Base-by-base conservation (phyloP, 306 rosid genomes). In the Myrica gale region DNA sequence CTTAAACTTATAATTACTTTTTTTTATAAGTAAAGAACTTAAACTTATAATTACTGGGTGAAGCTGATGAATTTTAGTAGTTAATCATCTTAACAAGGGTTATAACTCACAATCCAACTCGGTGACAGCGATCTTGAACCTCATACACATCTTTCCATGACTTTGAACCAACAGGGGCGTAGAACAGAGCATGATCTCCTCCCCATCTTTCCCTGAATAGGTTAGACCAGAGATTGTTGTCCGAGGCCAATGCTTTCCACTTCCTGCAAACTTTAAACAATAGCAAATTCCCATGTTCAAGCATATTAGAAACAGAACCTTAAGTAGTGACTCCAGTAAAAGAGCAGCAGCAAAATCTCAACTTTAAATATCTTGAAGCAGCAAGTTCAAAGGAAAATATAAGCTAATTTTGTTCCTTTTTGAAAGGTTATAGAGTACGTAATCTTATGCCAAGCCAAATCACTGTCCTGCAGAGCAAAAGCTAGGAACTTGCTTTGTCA, bases 161-260 rank as follows among this genome's bases (percentile, higher is more conserved):
- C 76, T 84, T 89, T 9, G 92, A 85, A 75, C 74, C 85, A 17
- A 26, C 54, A 4, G 90, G 97, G 69, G 81, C 81, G 78, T 87
- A 83, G 71, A 87, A 86, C 43, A 79, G 77, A 20, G 90, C 89
- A 47, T 68, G 81, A 41, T 85, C 87, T 67, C 42, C 97, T 61
- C 97, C 94, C 97, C 94, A 91, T 85, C 97, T 87, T 86, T 89
- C 91, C 88, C 81, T 82, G 63, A 87, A 91, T 77, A 91, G 88
- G 52, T 78, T 88, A 45, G 78, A 85, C 94, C 97, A 91, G 4
- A 89, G 82, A 74, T 37, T 62, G 80, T 88, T 44, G 62, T 88
- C 87, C 3, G 92, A 80, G 52, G 88, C 89, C 76, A 91, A 79
- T 20, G 76, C 69, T 80, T 85, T 91, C 97, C 97, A 91, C 71